Percentiles rank a stretch among this genome's conserved stretches.
Conservation (phyloP, 2,329 filamentous ascomycete genomes). For the Colletotrichum liriopes region DNA sequence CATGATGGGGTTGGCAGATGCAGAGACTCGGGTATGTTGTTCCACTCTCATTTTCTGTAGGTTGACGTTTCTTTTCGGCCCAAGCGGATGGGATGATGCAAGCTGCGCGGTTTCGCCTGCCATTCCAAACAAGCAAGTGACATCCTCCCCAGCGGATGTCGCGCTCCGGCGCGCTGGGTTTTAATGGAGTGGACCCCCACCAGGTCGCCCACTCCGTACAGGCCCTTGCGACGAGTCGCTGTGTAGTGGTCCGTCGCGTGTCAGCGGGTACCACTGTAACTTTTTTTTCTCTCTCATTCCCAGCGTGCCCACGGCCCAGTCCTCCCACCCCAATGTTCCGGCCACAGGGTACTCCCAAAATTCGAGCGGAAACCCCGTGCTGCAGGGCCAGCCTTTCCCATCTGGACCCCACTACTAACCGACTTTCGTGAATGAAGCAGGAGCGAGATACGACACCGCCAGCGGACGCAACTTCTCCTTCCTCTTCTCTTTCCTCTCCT, state of each 20-base stretch:
- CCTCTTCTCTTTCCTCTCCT: not conserved
- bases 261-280: constrained; percentile 25
- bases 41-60: not conserved
- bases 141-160: constrained; percentile 5
- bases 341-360: constrained; percentile 8
- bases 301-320: not conserved
- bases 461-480: constrained; percentile 8
- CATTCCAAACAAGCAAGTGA: constrained; percentile 16
- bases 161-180: constrained; percentile 32
- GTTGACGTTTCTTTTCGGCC: not conserved
- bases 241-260: constrained; percentile 13
- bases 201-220: constrained; percentile 5
- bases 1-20: not conserved
- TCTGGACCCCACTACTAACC: constrained; percentile 40
- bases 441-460: constrained; percentile 29
- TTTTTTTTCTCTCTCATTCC: not conserved
- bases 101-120: not conserved
- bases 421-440: constrained; percentile 40
- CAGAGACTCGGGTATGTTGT: not conserved
- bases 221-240: constrained; percentile 5
- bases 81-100: constrained; percentile 6
- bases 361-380: constrained; percentile 11
- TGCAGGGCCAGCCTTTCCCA: constrained; percentile 27
- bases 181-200: constrained; percentile 33
- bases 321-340: not conserved